These are phyloP conservation scores for Lathyrus oleraceus DNA, from an alignment of 306 rosid genomes.

Conservation along the genomic window DNA sequence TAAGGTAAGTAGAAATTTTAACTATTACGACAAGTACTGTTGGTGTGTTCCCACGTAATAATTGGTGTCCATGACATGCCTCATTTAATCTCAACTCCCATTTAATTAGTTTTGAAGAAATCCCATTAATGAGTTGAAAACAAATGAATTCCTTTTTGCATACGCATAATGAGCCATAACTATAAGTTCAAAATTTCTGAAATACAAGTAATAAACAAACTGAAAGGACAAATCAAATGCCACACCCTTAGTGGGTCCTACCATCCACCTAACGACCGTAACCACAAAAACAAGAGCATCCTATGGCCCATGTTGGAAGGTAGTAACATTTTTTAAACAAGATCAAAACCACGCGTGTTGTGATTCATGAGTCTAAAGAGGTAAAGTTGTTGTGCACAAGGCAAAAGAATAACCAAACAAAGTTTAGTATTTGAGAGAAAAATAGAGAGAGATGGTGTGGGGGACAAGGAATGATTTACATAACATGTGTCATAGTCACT, in stretches of 20 bases:
- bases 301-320: background rate
- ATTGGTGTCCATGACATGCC: no score
- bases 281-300: conserved; percentile 8
- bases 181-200: background rate
- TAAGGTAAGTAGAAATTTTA: no score
- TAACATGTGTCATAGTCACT: conserved; percentile 33
- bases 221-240: background rate
- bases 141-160: background rate
- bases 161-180: background rate
- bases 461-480: conserved; percentile 47
- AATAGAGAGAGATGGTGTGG: background rate
- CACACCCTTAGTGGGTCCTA: conserved; percentile 25
- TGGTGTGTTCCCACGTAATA: no score
- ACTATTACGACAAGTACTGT: no score
- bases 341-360: conserved; percentile 37
- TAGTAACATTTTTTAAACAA: background rate
- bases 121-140: background rate
- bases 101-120: no score
- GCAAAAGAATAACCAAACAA: conserved; percentile 25
- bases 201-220: background rate
- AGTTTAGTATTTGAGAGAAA: background rate
- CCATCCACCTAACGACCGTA: conserved; percentile 2
- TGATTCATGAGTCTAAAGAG: conserved; percentile 19
- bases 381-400: conserved; percentile 44
- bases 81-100: no score